Evolutionary conservation across 495 filamentous ascomycete species (phyloP), one percentile per base, ranked within the genome.

Genomic region (Apodospora peruviana): DNA sequence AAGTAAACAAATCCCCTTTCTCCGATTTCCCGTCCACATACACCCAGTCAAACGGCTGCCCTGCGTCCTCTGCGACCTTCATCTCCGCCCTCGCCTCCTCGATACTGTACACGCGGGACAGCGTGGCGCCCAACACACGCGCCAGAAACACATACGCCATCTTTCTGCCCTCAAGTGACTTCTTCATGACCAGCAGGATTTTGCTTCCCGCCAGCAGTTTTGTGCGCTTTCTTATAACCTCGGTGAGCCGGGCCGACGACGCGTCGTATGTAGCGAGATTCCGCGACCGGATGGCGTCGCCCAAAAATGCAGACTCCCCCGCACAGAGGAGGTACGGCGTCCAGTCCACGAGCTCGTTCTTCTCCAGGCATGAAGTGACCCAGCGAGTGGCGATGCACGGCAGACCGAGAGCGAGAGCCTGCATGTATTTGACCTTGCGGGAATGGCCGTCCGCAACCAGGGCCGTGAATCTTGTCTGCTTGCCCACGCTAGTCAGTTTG

Each of bases 361-460:
- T 75, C 7, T 73, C 60, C 2, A 88, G 67, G 55, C 88, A 94
- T 44, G 87, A 82, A 23, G 78, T 73, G 45, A 97, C 70, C 94
- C 94, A 98, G 24, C 82, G 80, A 0, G 75, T 75, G 4, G 85
- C 81, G 5, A 98, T 74, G 53, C 89, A 94, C 0, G 94, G 94
- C 1, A 98, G 62, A 4, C 88, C 88, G 3, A 98, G 78, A 7
- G 94, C 91, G 11, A 98, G 81, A 0, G 93, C 93, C 63, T 97
- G 91, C 76, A 98, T 86, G 66, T 93, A 96, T 54, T 98, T 98
- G 29, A 83, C 80, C 47, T 86, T 85, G n/a, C 93, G 83, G 11
- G 86, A 94, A 64, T 96, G 84, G 22, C 79, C 78, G 62, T 96
- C 87, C 0, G 93, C 84, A 51, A 98, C 90, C 16, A 97, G 69